Conservation (phyloP, 352 stramenopile species). For the Pythium scleroteichum region DNA sequence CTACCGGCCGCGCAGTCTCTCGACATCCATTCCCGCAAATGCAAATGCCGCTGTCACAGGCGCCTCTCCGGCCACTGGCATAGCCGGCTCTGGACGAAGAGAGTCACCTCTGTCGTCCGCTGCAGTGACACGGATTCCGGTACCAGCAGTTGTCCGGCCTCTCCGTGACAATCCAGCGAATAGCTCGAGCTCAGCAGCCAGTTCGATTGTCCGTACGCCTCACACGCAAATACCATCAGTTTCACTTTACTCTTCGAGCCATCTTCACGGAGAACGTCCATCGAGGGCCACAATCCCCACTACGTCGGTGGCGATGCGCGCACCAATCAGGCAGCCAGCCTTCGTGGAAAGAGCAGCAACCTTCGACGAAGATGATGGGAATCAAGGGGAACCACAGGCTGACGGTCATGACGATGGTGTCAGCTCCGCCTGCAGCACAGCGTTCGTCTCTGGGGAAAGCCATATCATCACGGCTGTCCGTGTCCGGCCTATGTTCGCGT, state of each 20-base stretch:
- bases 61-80: neutral
- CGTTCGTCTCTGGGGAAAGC: slow-evolving; percentile 17
- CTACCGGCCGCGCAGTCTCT: slow-evolving; percentile 28
- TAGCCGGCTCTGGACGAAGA: neutral
- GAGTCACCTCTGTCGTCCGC: neutral
- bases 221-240: too few relatives aligned
- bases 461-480: slow-evolving; percentile 72
- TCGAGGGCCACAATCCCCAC: neutral
- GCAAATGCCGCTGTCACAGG: neutral
- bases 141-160: neutral
- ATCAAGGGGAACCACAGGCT: slow-evolving; percentile 19
- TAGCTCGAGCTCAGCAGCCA: too few relatives aligned
- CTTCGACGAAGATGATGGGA: slow-evolving; percentile 11
- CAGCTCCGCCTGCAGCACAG: slow-evolving; percentile 32
- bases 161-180: too few relatives aligned
- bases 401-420: slow-evolving; percentile 7
- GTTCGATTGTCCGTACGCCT: too few relatives aligned
- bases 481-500: slow-evolving; percentile 66
- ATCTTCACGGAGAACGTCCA: neutral
- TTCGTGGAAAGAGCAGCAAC: neutral
- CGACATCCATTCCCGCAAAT: slow-evolving; percentile 18
- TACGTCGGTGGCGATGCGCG: neutral
- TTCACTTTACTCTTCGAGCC: too few relatives aligned
- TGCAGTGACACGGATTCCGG: slow-evolving; percentile 8
- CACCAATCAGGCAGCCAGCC: neutral